These are phyloP conservation scores for Barnettozyma sp. DNA, from an alignment of 805 yeast genomes.

Conservation along the genomic window DNA sequence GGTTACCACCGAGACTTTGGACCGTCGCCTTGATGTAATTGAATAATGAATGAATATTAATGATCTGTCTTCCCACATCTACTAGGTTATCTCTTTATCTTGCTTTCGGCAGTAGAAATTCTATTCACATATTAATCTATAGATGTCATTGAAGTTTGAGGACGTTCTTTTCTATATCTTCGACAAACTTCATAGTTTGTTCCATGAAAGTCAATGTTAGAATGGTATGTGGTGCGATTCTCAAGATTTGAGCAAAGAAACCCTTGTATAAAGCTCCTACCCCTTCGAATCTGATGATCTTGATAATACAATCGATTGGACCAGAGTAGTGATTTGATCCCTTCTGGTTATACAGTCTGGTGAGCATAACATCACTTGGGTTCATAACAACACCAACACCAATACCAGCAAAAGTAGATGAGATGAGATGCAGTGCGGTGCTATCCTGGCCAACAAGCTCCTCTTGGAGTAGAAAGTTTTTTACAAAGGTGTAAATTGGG, in stretches of 20 bases:
- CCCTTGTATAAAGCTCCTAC: constrained; percentile 85
- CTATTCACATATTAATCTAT: background rate
- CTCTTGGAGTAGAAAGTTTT: constrained; percentile 50
- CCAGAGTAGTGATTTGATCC: constrained; percentile 73
- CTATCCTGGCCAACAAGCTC: constrained; percentile 29
- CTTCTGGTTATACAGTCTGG: constrained; percentile 92
- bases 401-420: constrained; percentile 76
- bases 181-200: constrained; percentile 68
- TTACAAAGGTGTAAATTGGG: constrained; percentile 80
- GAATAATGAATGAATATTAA: constrained; percentile 2
- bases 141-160: constrained; percentile 1
- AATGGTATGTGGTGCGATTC: constrained; percentile 94
- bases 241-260: constrained; percentile 82
- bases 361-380: constrained; percentile 93
- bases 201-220: constrained; percentile 91
- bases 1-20: constrained; percentile 1
- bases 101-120: too few species aligned
- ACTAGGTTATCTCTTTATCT: too few species aligned
- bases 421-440: constrained; percentile 59
- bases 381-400: constrained; percentile 96
- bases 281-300: constrained; percentile 84
- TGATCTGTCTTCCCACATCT: too few species aligned
- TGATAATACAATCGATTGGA: constrained; percentile 80
- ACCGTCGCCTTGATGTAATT: background rate
- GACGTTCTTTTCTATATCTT: constrained; percentile 27